These are phyloP conservation scores for Taiwanofungus camphoratus DNA, from an alignment of 1,284 basidiomycete species.

Conservation along the genomic window DNA sequence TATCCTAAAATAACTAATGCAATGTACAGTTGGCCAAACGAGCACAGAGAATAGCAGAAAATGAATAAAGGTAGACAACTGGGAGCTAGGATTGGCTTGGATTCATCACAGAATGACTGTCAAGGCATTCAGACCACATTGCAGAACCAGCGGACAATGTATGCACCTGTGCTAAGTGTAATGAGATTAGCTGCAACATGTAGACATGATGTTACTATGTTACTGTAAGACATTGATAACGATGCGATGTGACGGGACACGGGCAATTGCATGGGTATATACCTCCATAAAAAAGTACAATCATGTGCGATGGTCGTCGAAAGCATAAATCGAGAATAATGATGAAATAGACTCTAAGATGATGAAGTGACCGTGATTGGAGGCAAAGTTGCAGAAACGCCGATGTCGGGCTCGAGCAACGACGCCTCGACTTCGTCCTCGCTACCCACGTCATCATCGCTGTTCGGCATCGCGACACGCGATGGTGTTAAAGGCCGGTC, in stretches of 20 bases:
- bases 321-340: constrained; percentile 10
- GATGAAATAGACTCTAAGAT: constrained; percentile 20
- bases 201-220: constrained; percentile 13
- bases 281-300: constrained; percentile 14
- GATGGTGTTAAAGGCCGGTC: constrained; percentile 28
- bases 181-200: constrained; percentile 19
- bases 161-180: constrained; percentile 16
- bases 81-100: too few relatives aligned
- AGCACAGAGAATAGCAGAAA: constrained; percentile 56
- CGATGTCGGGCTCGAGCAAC: constrained; percentile 14
- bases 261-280: constrained; percentile 11
- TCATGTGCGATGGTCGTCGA: constrained; percentile 9
- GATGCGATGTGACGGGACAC: constrained; percentile 7
- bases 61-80: constrained; percentile 16
- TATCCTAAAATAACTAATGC: constrained; percentile 13
- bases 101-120: too few relatives aligned
- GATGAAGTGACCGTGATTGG: constrained; percentile 38
- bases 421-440: constrained; percentile 22
- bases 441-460: constrained; percentile 20
- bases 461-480: constrained; percentile 30
- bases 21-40: constrained; percentile 56
- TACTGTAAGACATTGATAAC: constrained; percentile 12
- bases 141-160: background rate
- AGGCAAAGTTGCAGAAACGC: constrained; percentile 23
- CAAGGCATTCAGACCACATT: background rate